Conservation (phyloP, 163 green algal species). For the Chloroidium sp. region DNA sequence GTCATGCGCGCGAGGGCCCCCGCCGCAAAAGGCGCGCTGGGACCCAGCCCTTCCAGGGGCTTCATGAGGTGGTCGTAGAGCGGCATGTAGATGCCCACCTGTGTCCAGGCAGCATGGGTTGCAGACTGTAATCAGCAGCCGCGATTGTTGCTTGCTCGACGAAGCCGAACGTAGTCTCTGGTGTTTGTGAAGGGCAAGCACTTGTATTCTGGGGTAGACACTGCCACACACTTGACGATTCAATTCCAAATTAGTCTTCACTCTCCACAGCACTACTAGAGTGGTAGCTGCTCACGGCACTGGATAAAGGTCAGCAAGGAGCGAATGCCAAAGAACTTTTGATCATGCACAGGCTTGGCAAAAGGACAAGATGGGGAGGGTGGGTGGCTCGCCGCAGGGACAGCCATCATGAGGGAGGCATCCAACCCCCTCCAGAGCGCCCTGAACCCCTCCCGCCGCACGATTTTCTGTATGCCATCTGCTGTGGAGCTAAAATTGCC, state of each 20-base stretch:
- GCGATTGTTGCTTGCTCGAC: too few species aligned
- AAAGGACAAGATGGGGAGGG: neutral
- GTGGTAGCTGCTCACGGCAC: too few species aligned
- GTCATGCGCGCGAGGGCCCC: conserved; percentile 62
- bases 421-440: conserved; percentile 81
- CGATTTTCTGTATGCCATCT: conserved; percentile 31
- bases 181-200: too few species aligned
- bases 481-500: conserved; percentile 16
- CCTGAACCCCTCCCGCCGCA: conserved; percentile 60
- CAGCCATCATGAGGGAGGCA: conserved; percentile 69
- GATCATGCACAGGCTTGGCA: neutral
- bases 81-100: conserved; percentile 89
- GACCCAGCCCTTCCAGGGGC: conserved; percentile 6
- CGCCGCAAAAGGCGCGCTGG: conserved; percentile 57
- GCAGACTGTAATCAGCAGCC: too few species aligned
- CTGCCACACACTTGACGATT: too few species aligned
- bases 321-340: too few species aligned
- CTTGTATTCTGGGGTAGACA: too few species aligned
- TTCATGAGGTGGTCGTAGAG: conserved; percentile 80
- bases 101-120: neutral
- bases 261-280: too few species aligned
- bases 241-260: too few species aligned
- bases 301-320: too few species aligned
- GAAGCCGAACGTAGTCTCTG: too few species aligned
- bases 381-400: conserved; percentile 59